These are phyloP conservation scores for Daldinia sp. DNA, from an alignment of 2,329 filamentous ascomycete genomes.

Conservation along the genomic window DNA sequence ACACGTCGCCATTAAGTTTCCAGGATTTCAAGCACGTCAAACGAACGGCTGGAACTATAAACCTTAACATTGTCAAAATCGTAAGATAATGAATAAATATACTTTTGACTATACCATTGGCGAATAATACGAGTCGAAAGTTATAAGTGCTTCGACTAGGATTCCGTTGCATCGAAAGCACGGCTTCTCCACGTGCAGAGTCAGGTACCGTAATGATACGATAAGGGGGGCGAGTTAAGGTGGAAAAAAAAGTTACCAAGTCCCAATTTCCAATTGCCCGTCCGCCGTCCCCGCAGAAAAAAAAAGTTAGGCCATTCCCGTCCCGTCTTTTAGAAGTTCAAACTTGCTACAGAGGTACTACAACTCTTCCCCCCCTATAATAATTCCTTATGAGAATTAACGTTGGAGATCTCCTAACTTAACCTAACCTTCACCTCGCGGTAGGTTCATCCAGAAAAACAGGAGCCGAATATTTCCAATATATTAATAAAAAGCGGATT, in stretches of 20 bases:
- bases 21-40: background rate
- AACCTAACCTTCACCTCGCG: background rate
- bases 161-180: constrained; percentile 2
- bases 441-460: background rate
- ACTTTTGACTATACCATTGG: background rate
- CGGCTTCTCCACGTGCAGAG: constrained; percentile 8
- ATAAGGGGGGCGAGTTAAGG: background rate
- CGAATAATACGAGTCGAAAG: background rate
- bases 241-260: too few relatives aligned
- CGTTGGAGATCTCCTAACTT: background rate
- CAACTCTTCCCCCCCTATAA: background rate
- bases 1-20: background rate
- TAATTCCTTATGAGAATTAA: background rate
- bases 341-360: background rate
- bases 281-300: background rate
- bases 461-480: background rate
- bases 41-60: background rate
- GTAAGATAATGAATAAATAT: background rate
- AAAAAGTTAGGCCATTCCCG: constrained; percentile 6
- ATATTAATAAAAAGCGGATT: constrained; percentile 12
- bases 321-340: constrained; percentile 8
- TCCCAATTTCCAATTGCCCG: background rate
- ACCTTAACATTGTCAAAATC: background rate
- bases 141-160: background rate
- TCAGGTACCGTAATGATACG: background rate